A percentile compares a stretch with the other conserved stretches of the same genome.
phyloP scores from a whole-genome alignment of 345 rosid genomes.

The Sonneratia caseolaris region DNA sequence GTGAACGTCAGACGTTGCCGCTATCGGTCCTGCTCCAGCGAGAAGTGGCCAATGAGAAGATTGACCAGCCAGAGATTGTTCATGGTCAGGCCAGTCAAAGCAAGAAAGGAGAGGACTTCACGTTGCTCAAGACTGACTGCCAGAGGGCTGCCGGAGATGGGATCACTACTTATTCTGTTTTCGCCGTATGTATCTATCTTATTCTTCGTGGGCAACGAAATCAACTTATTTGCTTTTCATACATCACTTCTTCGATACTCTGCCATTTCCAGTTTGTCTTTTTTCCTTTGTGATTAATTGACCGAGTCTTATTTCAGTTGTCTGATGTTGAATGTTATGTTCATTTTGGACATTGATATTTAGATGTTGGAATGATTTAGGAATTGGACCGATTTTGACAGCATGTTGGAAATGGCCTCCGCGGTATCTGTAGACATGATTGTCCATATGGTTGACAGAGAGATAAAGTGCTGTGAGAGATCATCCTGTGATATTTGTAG shows the following conservation, averaged over 20 bases:
- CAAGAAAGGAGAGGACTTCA: constrained; percentile 95
- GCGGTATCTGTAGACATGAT: neutral
- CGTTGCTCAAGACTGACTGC: constrained; percentile 74
- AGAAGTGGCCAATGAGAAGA: constrained; percentile 74
- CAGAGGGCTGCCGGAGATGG: constrained; percentile 81
- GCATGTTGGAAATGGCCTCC: neutral
- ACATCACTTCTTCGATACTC: neutral
- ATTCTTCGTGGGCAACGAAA: neutral
- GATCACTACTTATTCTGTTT: constrained; percentile 70
- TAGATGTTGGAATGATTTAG: neutral
- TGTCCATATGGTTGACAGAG: neutral
- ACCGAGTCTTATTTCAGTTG: neutral
- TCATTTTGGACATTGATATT: neutral
- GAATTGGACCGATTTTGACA: neutral
- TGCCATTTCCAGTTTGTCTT: neutral
- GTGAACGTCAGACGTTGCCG: constrained; percentile 83
- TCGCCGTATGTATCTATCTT: constrained; percentile 41
- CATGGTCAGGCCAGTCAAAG: constrained; percentile 85
- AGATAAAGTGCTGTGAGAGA: neutral
- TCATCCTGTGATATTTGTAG: neutral
- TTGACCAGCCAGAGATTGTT: constrained; percentile 67
- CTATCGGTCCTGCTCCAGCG: constrained; percentile 80
- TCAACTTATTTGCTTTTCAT: neutral
- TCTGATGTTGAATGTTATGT: neutral
- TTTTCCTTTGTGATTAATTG: neutral